These are phyloP conservation scores for Leccinum fibrillosum DNA, from an alignment of 768 basidiomycete genomes.

Conservation along the genomic window DNA sequence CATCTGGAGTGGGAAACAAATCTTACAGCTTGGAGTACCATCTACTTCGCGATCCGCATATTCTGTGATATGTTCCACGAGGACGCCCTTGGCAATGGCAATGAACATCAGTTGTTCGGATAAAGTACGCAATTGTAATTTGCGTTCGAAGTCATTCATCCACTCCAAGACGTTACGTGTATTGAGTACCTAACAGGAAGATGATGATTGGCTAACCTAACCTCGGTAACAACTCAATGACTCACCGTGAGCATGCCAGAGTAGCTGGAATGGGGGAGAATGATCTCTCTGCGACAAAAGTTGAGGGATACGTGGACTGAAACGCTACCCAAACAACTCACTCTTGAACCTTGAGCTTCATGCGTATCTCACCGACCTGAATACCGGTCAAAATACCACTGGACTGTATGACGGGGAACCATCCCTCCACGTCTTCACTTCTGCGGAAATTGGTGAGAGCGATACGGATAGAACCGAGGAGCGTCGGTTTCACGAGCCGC, in stretches of 20 bases:
- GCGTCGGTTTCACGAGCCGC: conserved; percentile 50
- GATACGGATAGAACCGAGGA: conserved; percentile 62
- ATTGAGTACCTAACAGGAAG: conserved; percentile 32
- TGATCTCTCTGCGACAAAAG: conserved; percentile 57
- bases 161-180: conserved; percentile 70
- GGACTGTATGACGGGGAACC: conserved; percentile 70
- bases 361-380: conserved; percentile 71
- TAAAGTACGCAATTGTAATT: conserved; percentile 61
- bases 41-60: conserved; percentile 71
- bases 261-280: conserved; percentile 69
- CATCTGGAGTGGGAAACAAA: not conserved
- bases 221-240: conserved; percentile 1
- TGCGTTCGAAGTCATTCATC: conserved; percentile 67
- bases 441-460: conserved; percentile 69
- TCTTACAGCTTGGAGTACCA: conserved; percentile 60
- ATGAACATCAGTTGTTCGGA: conserved; percentile 63
- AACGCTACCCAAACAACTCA: conserved; percentile 32
- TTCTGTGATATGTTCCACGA: conserved; percentile 67
- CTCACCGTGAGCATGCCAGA: conserved; percentile 55
- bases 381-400: conserved; percentile 47
- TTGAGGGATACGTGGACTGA: conserved; percentile 6
- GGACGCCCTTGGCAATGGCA: conserved; percentile 60
- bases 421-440: conserved; percentile 75
- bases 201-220: not conserved
- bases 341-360: conserved; percentile 78